phyloP scores from a whole-genome alignment of 2,329 filamentous ascomycete species.

The Xylariaceae sp. region DNA sequence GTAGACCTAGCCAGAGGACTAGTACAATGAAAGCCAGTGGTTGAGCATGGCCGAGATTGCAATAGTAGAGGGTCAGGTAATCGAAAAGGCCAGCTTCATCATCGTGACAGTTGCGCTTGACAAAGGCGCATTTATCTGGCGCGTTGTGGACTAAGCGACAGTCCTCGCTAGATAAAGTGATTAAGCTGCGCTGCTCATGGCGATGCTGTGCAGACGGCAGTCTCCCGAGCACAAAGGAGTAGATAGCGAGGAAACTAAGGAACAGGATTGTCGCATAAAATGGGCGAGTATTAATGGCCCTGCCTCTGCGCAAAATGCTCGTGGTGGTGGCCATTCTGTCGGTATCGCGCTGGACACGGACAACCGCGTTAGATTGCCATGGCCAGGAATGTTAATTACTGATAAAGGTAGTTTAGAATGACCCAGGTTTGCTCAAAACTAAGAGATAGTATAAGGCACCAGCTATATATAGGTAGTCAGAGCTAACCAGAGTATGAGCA shows the following conservation, averaged over 20 bases:
- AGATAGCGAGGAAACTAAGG: constrained; percentile 54
- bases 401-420: no score
- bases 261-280: constrained; percentile 57
- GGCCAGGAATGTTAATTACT: no score
- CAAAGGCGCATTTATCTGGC: constrained; percentile 84
- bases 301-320: no score
- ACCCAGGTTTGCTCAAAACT: no score
- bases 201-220: constrained; percentile 18
- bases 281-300: constrained; percentile 54
- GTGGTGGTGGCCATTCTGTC: no score
- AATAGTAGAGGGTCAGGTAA: constrained; percentile 93
- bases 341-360: no score
- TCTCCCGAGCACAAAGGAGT: constrained; percentile 47
- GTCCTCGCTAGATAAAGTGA: constrained; percentile 50
- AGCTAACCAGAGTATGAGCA: no score
- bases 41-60: constrained; percentile 70
- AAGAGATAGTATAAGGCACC: no score
- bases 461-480: no score
- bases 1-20: constrained; percentile 81
- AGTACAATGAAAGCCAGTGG: constrained; percentile 81
- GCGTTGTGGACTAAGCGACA: constrained; percentile 82
- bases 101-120: constrained; percentile 80
- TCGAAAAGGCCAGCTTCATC: constrained; percentile 90
- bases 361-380: no score
- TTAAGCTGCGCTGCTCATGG: constrained; percentile 29